These are phyloP conservation scores for Corrigiola litoralis DNA, from an alignment of 179 eudicot genomes.

Conservation along the genomic window DNA sequence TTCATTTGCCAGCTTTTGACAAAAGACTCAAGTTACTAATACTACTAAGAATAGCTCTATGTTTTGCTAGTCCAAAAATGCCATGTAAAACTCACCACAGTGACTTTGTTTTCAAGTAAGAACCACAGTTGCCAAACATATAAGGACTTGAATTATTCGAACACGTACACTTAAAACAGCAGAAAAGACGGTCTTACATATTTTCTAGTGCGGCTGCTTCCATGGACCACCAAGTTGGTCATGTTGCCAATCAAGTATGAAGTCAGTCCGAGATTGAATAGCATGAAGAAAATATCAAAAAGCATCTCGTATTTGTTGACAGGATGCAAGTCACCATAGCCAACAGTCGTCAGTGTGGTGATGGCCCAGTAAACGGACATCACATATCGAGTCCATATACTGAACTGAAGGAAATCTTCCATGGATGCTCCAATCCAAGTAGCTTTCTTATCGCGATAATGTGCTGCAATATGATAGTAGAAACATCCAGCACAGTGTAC, in stretches of 20 bases:
- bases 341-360: slow-evolving; percentile 81
- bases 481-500: slow-evolving; percentile 89
- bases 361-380: slow-evolving; percentile 90
- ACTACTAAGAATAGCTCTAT: no score
- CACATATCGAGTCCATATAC: slow-evolving; percentile 70
- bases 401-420: slow-evolving; percentile 39
- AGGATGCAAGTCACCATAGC: slow-evolving; percentile 91
- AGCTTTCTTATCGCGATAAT: slow-evolving; percentile 37
- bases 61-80: no score
- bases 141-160: background rate
- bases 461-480: slow-evolving; percentile 71
- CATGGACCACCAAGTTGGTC: slow-evolving; percentile 96
- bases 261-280: slow-evolving; percentile 83
- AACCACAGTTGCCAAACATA: no score
- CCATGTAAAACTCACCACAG: no score
- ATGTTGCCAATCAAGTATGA: slow-evolving; percentile 88
- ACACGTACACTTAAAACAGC: background rate
- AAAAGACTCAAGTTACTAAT: no score
- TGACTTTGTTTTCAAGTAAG: no score
- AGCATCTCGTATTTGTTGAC: slow-evolving; percentile 73
- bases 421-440: slow-evolving; percentile 74
- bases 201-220: slow-evolving; percentile 72
- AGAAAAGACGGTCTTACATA: slow-evolving; percentile 48
- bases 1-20: no score
- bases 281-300: slow-evolving; percentile 73